Conservation (phyloP, 495 filamentous ascomycete species). For the Elasticomyces elasticus region DNA sequence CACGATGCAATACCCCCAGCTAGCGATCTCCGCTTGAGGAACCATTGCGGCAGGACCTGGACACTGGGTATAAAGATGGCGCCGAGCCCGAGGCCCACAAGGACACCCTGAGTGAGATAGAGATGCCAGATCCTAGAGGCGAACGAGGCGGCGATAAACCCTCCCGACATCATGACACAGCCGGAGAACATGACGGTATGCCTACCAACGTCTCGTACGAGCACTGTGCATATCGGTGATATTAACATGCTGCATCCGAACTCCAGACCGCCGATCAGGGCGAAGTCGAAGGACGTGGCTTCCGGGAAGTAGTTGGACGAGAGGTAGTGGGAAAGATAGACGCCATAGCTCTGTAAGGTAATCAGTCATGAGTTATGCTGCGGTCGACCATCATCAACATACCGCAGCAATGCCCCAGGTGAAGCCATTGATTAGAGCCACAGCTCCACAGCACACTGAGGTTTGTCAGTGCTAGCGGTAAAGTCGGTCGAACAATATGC, state of each 20-base stretch:
- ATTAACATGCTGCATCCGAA: constrained; percentile 38
- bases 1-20: constrained; percentile 63
- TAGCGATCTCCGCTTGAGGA: constrained; percentile 54
- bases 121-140: constrained; percentile 40
- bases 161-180: constrained; percentile 30
- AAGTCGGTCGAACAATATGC: not conserved
- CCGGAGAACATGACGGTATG: constrained; percentile 33
- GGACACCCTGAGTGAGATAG: constrained; percentile 63
- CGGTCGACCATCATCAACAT: not conserved
- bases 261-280: constrained; percentile 43
- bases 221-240: constrained; percentile 37
- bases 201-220: constrained; percentile 30
- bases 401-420: constrained; percentile 2
- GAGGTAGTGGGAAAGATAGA: constrained; percentile 43
- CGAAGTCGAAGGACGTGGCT: constrained; percentile 37
- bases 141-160: constrained; percentile 39
- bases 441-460: not conserved
- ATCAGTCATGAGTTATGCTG: not conserved
- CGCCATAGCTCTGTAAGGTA: constrained; percentile 26
- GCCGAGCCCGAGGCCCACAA: constrained; percentile 66
- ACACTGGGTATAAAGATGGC: constrained; percentile 62
- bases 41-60: constrained; percentile 69
- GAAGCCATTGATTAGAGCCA: constrained; percentile 1
- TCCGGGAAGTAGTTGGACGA: constrained; percentile 31
- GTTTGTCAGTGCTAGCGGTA: not conserved